phyloP scores from a whole-genome alignment of 1,284 basidiomycete species.

The Moniliophthora roreri region DNA sequence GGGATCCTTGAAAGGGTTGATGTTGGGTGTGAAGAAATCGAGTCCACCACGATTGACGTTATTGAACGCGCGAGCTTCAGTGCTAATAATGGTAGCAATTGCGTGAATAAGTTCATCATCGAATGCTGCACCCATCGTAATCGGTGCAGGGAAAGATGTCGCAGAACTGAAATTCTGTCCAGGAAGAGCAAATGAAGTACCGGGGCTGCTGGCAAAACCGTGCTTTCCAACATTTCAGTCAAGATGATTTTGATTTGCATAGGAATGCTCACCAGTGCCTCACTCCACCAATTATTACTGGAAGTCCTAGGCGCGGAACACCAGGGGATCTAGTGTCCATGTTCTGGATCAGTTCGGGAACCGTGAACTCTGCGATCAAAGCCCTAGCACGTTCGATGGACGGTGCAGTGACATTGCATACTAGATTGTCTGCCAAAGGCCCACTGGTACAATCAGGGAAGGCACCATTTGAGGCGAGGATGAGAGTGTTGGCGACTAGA shows the following conservation, averaged over 20 bases:
- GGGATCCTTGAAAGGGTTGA: constrained; percentile 62
- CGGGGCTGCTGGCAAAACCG: constrained; percentile 51
- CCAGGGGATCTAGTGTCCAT: constrained; percentile 48
- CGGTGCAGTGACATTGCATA: constrained; percentile 49
- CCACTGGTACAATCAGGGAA: constrained; percentile 50
- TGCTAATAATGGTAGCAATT: constrained; percentile 49
- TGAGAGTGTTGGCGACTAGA: background rate
- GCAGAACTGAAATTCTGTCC: constrained; percentile 51
- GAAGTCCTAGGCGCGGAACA: constrained; percentile 49
- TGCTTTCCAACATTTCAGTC: constrained; percentile 33
- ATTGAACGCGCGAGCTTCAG: constrained; percentile 56
- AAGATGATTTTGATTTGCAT: background rate
- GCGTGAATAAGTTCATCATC: constrained; percentile 50
- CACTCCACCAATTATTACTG: constrained; percentile 54
- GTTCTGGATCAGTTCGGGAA: constrained; percentile 49
- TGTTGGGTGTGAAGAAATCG: constrained; percentile 59
- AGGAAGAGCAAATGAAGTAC: constrained; percentile 44
- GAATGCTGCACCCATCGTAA: constrained; percentile 91
- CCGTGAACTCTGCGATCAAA: constrained; percentile 45
- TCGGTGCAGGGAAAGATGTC: constrained; percentile 71
- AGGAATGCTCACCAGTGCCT: constrained; percentile 39
- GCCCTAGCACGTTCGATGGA: constrained; percentile 47
- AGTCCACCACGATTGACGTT: constrained; percentile 46
- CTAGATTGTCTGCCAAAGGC: constrained; percentile 42
- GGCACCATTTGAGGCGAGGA: constrained; percentile 15